Evolutionary conservation across 768 basidiomycete species (phyloP), one percentile per base, ranked within the genome.

Genomic region (Boletus edulis): DNA sequence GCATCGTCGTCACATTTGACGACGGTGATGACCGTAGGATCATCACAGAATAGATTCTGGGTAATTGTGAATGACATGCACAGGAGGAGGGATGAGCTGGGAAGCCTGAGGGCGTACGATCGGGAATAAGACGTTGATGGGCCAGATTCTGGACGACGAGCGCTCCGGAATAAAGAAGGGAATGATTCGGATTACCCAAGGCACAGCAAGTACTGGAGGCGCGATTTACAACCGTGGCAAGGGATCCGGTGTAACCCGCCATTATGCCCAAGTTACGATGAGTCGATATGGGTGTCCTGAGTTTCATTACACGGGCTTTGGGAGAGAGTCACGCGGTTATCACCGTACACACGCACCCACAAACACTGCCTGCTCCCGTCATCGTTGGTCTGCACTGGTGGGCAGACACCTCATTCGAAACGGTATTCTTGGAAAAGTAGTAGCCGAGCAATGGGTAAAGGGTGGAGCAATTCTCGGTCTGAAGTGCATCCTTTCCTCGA

Each of bases 381-480:
- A 74, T 93, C 40, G 65, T 93, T 46, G 93, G 91, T 44, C 76
- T 41, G 91, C 85, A 13, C 71, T 93, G 10, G 81, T 82, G 20
- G 91, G 90, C 8, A 79, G 93, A 46, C 84, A 85, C 43, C 71
- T 91, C 13, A 62, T 94, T 42, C 81, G 86, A 41, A 78, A 78
- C 22, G 87, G 87, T 3, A 59, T 81, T 5, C 76, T 86, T 59
- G 72, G 79, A 27, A 86, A 81, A 13, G 81, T 75, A 60, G 77
- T 75, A 22, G 86, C 86, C 13, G 87, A 94, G 41, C 81, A 95
- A 69, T 98, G 92, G 85, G 86, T 78, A 17, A 93, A 87, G 73
- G 96, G 96, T 52, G 96, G 97, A 9, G 82, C 85, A 56, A 86
- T 99, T 64, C 81, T 99, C 41, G 96, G 96, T 15, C 77, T 98